These are phyloP conservation scores for Apiospora malaysiana DNA, from an alignment of 2,329 filamentous ascomycete genomes.

Conservation along the genomic window DNA sequence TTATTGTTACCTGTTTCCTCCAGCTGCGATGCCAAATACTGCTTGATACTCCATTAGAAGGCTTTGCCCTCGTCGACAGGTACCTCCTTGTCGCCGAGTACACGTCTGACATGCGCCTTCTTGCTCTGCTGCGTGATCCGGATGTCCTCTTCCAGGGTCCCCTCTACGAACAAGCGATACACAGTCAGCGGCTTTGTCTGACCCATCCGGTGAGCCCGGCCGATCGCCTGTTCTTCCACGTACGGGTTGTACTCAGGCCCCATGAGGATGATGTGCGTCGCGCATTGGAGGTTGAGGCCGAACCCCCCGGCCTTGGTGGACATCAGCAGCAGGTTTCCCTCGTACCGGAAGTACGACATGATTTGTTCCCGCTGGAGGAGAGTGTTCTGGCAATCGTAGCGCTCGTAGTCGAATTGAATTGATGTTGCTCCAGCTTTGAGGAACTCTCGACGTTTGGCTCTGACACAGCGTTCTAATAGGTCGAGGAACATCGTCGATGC, in stretches of 20 bases:
- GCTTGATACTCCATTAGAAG: conserved; percentile 19
- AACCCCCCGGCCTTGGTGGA: conserved; percentile 75
- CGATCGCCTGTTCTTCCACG: conserved; percentile 22
- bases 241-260: conserved; percentile 24
- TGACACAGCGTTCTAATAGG: conserved; percentile 35
- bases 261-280: conserved; percentile 12
- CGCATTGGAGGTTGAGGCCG: conserved; percentile 40
- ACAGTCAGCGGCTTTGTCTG: conserved; percentile 20
- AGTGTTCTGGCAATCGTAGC: conserved; percentile 63
- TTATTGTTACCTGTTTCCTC: not conserved
- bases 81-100: conserved; percentile 31
- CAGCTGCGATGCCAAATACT: not conserved
- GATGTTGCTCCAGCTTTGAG: not conserved
- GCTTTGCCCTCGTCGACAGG: conserved; percentile 23
- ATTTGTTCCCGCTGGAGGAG: conserved; percentile 51
- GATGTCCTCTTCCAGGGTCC: conserved; percentile 54
- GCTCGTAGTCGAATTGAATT: conserved; percentile 33
- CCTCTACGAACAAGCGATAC: conserved; percentile 18
- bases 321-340: conserved; percentile 61
- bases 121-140: conserved; percentile 74
- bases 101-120: conserved; percentile 59
- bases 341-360: conserved; percentile 34
- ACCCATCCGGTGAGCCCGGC: conserved; percentile 19
- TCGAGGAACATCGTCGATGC: conserved; percentile 42
- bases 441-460: not conserved